A percentile compares a stretch with the other conserved stretches of the same genome.
phyloP scores from a whole-genome alignment of 23 red algal species.

The Gracilariopsis chorda region DNA sequence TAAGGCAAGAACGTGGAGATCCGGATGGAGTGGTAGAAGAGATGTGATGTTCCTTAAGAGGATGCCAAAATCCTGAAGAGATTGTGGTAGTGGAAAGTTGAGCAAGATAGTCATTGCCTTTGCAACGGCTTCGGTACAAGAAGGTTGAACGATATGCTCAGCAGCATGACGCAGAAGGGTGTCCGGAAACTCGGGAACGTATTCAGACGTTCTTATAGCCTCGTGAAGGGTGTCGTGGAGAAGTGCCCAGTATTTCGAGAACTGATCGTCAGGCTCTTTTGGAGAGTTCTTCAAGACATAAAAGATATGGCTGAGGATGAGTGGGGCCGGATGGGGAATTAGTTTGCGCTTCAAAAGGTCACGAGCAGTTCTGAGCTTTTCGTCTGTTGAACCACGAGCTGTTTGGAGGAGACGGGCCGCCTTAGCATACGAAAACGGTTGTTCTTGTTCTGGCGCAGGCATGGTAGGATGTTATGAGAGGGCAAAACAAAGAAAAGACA shows the following conservation, averaged over 20 bases:
- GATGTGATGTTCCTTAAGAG: not conserved
- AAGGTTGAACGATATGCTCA: not conserved
- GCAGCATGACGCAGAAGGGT: not conserved
- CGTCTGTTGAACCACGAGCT: not conserved
- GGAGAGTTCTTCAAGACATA: not conserved
- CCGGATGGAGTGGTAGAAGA: not conserved
- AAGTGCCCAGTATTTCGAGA: not conserved
- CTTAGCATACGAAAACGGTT: not conserved
- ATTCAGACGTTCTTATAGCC: not conserved
- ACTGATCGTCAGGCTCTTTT: not conserved
- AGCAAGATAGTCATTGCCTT: not conserved
- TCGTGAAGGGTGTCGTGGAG: not conserved
- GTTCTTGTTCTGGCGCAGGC: not conserved
- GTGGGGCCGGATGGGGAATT: not conserved
- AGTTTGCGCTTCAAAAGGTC: not conserved
- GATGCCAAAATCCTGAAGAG: not conserved
- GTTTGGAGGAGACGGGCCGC: not conserved
- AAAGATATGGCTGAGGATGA: not conserved
- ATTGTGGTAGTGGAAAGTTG: not conserved
- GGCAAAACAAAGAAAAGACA: too few relatives aligned
- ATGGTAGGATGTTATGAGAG: too few relatives aligned
- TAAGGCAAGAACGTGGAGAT: not conserved
- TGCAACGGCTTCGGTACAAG: not conserved
- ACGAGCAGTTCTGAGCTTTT: not conserved
- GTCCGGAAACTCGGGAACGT: not conserved